Base-by-base conservation (phyloP, 140 eudicot genomes). In the Anethum foeniculum region DNA sequence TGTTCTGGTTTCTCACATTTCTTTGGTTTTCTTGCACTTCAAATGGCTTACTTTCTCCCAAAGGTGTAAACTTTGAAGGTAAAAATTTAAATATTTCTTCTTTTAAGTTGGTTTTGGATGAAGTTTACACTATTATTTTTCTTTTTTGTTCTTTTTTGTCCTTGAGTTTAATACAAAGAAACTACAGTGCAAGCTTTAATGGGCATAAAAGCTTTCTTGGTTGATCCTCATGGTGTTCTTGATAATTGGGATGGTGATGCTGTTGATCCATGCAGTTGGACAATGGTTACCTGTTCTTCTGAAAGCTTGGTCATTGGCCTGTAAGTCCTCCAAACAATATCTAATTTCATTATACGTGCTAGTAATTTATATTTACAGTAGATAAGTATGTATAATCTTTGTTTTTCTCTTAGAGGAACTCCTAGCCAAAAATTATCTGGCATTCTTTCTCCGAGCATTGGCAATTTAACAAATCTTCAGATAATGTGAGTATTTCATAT, bases 21-120 rank as follows among this genome's bases (percentile, higher is more conserved):
- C 30, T 88, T 5, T 85, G 88, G 82, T 67, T 87, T 83, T 90
- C 69, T 78, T 73, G 81, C 38, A 81, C 81, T 49, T 86, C 90
- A 80, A 81, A 68, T 81, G 88, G 84, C 49, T 83, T 93, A 87
- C 96, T 93, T 75, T 93, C 98, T 69, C 88, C 98, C n/a, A 93
- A 91, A 90, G 98, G 98, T 74, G 98, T 93, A 28, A 93, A 93
- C 93, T 93, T 86, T 90, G 98, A 93, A 93, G 98, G 98, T 93
- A 88, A 86, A 25, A 44, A 39, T 60, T 43, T 13, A 13, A 36
- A 46, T 18, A 46, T 54, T 58, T 51, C 68, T 80, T 34, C 46
- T 41, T 41, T 41, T 1, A 41, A 41, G 46, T 41, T 41, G 46
- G 46, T 41, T 10, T 3, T 41, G 46, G 46, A 41, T 7, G 51